Base-by-base conservation (phyloP, 805 yeast genomes). In the Cyberlindnera meyerae region DNA sequence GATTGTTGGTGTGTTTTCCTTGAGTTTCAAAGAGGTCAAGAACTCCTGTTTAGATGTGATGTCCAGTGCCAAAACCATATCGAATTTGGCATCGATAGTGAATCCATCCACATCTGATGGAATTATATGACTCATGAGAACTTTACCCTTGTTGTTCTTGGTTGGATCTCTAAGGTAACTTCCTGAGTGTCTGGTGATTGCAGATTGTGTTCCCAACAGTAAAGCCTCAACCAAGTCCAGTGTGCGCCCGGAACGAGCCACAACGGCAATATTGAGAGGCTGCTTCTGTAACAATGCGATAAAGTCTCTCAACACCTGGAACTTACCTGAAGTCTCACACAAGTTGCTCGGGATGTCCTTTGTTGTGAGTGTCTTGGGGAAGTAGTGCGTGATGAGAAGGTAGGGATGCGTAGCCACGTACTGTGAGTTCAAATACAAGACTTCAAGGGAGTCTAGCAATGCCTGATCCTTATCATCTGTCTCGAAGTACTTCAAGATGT, bases 401-500 rank as follows among this genome's bases (percentile, higher is more conserved):
- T 82, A 89, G 1, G 97, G 97, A 61, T 90, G 98, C 0, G 90
- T 77, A 17, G 94, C 78, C 3, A 89, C 93, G 18, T 81, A 67
- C 55, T 80, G 81, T 29, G 89, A 76, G 60, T 89, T 88, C 40
- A 73, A 60, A 41, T 85, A 73, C 58, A 94, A 75, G 7, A 85
- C 81, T 42, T 77, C 73, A 57, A 90, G 68, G 0, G 94, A 79
- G 52, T 85, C 85, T n/a, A 78, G 66, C 25, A 83, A 73, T 20
- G 84, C 75, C 31, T 70, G 70, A 33, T 75, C 77, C 31, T 64
- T 59, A 37, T 65, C 63, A 24, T 64, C 60, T 1, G 70, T 62
- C 55, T 87, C 95, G 53, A 85, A 88, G 57, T 82, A 89, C 60
- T 87, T 80, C 49, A 90, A 66, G 40, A 90, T 87, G 55, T 89